phyloP scores from a whole-genome alignment of 768 basidiomycete species.

The Tylopilus rubrobrunneus region DNA sequence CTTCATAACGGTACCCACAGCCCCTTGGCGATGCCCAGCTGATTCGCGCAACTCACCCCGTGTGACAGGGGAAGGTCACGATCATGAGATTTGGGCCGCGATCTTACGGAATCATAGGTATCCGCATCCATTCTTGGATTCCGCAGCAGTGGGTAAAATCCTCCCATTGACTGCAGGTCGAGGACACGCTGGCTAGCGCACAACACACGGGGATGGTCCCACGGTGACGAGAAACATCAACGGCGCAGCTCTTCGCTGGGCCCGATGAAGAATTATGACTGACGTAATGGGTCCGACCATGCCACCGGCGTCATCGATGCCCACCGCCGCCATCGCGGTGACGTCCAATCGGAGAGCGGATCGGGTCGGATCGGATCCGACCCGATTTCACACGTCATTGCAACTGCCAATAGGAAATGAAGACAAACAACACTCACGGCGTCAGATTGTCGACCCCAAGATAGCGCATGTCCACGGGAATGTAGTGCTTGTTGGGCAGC shows the following conservation, averaged over 20 bases:
- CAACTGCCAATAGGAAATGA: neutral
- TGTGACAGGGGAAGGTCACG: neutral
- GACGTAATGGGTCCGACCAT: conserved; percentile 21
- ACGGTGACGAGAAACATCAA: conserved; percentile 12
- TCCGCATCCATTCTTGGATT: conserved; percentile 10
- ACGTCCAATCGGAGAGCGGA: conserved; percentile 3
- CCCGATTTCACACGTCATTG: conserved; percentile 20
- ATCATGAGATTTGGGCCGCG: conserved; percentile 12
- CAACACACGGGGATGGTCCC: conserved; percentile 1
- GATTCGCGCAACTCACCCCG: neutral
- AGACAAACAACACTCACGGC: conserved; percentile 43
- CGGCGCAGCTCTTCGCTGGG: neutral
- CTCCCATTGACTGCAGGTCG: neutral
- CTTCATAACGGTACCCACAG: conserved; percentile 9
- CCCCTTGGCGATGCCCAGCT: neutral
- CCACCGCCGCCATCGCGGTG: conserved; percentile 13
- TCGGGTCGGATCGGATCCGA: neutral
- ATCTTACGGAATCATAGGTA: conserved; percentile 9
- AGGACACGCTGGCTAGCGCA: neutral
- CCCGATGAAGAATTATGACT: conserved; percentile 1
- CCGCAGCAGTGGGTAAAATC: conserved; percentile 7
- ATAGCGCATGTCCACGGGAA: conserved; percentile 81
- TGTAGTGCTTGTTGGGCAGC: conserved; percentile 93
- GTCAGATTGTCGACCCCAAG: conserved; percentile 66
- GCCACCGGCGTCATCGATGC: conserved; percentile 28